A percentile compares a stretch with the other conserved stretches of the same genome.
Conservation (phyloP, 2,329 filamentous ascomycete species). For the Zymoseptoria pseudotritici region DNA sequence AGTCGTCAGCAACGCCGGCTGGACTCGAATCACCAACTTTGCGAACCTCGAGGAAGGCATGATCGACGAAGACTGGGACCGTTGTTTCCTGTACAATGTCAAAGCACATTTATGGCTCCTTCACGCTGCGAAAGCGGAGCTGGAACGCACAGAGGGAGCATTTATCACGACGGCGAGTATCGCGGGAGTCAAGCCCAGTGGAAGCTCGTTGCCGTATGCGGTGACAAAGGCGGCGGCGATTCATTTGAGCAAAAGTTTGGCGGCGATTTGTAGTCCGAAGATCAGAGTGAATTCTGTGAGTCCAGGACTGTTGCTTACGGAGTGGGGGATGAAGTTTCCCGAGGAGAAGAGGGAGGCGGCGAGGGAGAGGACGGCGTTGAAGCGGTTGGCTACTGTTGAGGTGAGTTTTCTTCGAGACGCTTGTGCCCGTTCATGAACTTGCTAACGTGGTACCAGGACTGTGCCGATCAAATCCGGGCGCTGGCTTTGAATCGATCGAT, state of each 20-base stretch:
- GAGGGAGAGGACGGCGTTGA: slow-evolving; percentile 38
- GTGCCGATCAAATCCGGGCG: slow-evolving; percentile 47
- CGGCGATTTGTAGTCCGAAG: slow-evolving; percentile 46
- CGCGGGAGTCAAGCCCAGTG: slow-evolving; percentile 57
- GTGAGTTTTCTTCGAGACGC: slow-evolving; percentile 14
- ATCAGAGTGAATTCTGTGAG: slow-evolving; percentile 55
- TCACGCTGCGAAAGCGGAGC: slow-evolving; percentile 46
- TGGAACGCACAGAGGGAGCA: slow-evolving; percentile 51
- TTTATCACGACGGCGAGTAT: slow-evolving; percentile 60
- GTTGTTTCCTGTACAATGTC: slow-evolving; percentile 49
- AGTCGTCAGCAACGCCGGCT: slow-evolving; percentile 37
- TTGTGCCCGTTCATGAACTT: not conserved
- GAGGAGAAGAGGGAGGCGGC: slow-evolving; percentile 38
- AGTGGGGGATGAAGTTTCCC: slow-evolving; percentile 44
- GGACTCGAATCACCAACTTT: slow-evolving; percentile 28
- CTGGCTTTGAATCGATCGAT: slow-evolving; percentile 44
- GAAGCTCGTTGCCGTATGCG: slow-evolving; percentile 47
- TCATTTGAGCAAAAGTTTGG: slow-evolving; percentile 50
- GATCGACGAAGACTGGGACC: slow-evolving; percentile 33
- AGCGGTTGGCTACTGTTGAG: slow-evolving; percentile 49
- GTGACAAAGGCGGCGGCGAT: slow-evolving; percentile 36
- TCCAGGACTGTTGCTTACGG: slow-evolving; percentile 43
- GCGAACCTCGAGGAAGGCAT: slow-evolving; percentile 30
- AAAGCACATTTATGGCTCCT: slow-evolving; percentile 56
- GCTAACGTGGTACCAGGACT: slow-evolving; percentile 34